Percentiles rank a stretch among this genome's conserved stretches.
Evolutionary conservation across 306 rosid genomes (phyloP).

Genomic region (Hylodesmum podocarpum): DNA sequence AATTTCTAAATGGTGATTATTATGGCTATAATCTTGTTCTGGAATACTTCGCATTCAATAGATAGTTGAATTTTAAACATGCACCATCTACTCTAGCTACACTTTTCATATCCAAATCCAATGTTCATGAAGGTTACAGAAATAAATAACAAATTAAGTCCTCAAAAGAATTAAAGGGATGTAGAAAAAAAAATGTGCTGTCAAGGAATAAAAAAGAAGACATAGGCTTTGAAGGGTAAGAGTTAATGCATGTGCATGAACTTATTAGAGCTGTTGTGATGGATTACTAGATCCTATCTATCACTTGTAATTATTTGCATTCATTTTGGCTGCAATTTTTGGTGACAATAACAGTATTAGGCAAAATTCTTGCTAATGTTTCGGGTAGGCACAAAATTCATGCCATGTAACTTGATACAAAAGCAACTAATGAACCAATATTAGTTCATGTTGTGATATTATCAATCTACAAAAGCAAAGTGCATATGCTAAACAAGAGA

Average conservation of each 20-base stretch:
- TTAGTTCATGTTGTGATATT: background rate
- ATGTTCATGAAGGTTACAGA: conserved; percentile 6
- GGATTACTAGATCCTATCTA: background rate
- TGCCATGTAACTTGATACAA: background rate
- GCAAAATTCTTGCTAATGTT: conserved; percentile 1
- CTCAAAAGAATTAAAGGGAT: background rate
- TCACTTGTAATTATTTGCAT: background rate
- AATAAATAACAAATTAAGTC: background rate
- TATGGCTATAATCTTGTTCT: background rate
- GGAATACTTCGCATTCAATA: background rate
- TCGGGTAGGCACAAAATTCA: background rate
- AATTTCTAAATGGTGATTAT: conserved; percentile 6
- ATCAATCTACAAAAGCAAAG: background rate
- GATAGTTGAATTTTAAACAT: background rate
- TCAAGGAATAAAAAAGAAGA: background rate
- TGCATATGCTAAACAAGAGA: conserved; percentile 6
- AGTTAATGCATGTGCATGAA: background rate
- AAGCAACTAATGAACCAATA: background rate
- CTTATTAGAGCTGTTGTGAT: background rate
- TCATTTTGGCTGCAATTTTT: background rate
- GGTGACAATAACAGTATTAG: background rate
- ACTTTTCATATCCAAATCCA: background rate
- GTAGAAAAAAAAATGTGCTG: background rate
- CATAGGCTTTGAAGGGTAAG: background rate
- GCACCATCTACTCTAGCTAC: background rate